Conservation (phyloP, 2,329 filamentous ascomycete species). For the Conoideocrella luteorostrata region DNA sequence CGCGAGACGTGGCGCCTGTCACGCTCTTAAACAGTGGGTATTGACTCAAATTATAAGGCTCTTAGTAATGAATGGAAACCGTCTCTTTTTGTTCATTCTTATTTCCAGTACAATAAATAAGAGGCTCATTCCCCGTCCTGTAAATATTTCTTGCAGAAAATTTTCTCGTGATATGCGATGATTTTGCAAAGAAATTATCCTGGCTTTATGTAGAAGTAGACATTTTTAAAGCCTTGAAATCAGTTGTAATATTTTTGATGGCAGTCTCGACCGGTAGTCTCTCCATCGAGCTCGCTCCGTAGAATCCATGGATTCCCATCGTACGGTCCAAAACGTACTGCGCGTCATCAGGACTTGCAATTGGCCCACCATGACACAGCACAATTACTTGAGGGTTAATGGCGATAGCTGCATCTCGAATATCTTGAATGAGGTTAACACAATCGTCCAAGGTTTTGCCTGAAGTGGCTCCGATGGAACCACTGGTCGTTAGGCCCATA, state of each 20-base stretch:
- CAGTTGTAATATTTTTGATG: slow-evolving; percentile 41
- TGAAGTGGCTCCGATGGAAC: slow-evolving; percentile 57
- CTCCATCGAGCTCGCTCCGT: slow-evolving; percentile 65
- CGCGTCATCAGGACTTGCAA: slow-evolving; percentile 57
- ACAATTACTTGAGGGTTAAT: slow-evolving; percentile 50
- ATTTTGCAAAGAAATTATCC: no score
- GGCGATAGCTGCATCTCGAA: slow-evolving; percentile 52
- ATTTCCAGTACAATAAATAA: no score
- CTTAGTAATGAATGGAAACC: no score
- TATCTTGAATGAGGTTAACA: slow-evolving; percentile 54
- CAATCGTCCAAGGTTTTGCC: slow-evolving; percentile 59
- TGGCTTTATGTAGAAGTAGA: neutral
- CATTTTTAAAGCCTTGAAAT: slow-evolving; percentile 6
- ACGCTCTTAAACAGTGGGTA: no score
- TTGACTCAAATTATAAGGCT: no score
- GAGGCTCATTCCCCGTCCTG: no score
- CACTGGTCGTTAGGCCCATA: slow-evolving; percentile 60
- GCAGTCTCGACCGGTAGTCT: slow-evolving; percentile 60
- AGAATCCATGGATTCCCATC: slow-evolving; percentile 62
- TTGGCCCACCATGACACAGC: slow-evolving; percentile 63
- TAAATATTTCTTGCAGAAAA: no score
- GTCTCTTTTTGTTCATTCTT: no score
- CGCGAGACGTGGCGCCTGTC: no score
- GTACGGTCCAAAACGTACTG: slow-evolving; percentile 54
- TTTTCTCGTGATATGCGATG: no score